phyloP scores from a whole-genome alignment of 1,284 basidiomycete genomes.

The Thelephora terrestris region DNA sequence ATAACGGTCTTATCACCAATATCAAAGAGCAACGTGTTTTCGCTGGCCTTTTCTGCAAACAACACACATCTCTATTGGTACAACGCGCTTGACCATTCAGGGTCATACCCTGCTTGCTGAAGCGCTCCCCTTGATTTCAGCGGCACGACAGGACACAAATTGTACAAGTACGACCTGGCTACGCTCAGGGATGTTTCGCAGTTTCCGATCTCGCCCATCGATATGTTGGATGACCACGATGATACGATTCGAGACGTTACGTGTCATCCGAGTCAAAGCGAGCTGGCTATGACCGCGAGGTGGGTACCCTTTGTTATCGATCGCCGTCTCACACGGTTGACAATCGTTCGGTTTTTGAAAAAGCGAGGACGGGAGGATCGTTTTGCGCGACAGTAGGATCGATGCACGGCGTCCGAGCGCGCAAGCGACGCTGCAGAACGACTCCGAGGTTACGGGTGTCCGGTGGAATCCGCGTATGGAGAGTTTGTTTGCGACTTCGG shows the following conservation, averaged over 20 bases:
- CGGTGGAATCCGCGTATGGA: conserved; percentile 55
- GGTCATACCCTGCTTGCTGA: background rate
- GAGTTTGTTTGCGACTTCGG: conserved; percentile 57
- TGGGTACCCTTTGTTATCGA: conserved; percentile 14
- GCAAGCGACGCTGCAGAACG: conserved; percentile 40
- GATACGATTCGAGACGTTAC: conserved; percentile 50
- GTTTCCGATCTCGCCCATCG: conserved; percentile 3
- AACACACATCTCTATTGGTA: conserved; percentile 57
- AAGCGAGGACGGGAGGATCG: conserved; percentile 59
- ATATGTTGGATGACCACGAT: conserved; percentile 11
- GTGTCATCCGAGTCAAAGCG: conserved; percentile 53
- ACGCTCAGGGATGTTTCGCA: conserved; percentile 4
- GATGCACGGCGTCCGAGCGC: conserved; percentile 26
- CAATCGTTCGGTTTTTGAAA: conserved; percentile 5
- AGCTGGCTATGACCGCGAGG: conserved; percentile 60
- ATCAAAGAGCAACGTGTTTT: conserved; percentile 58
- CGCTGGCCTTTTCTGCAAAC: conserved; percentile 54
- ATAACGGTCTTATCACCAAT: background rate
- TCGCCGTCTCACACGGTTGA: too few relatives aligned
- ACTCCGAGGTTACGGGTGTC: conserved; percentile 47
- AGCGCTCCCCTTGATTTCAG: conserved; percentile 23
- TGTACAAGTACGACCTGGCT: conserved; percentile 49
- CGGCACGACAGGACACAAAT: conserved; percentile 48
- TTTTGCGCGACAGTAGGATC: conserved; percentile 44
- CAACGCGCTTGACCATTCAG: background rate